Base-by-base conservation (phyloP, 2,329 filamentous ascomycete species). In the Pseudogymnoascus sp. region DNA sequence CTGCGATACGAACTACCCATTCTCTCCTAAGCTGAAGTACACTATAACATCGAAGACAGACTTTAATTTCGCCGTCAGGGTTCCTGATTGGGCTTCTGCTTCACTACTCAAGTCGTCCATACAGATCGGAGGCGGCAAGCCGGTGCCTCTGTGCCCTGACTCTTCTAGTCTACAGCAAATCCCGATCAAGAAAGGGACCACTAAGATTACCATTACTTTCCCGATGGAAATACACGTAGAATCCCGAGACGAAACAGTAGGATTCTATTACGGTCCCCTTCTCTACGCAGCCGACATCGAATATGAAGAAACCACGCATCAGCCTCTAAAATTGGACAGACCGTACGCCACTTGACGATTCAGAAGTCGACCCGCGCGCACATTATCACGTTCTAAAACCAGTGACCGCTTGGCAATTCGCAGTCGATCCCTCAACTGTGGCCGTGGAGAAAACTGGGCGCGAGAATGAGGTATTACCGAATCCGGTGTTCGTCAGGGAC, bases 1-100 rank as follows among this genome's bases (percentile, higher is more conserved):
- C 14, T 80, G 78, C 66, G 67, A 75, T 6, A 83, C 82, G 0
- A 75, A 74, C 50, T 84, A 84, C 68, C 81, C 70, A 35, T 66
- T 71, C 68, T 33, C 69, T 65, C 61, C 70, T 66, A 67, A 62
- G 46, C 60, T 71, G 67, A 37, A 64, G 61, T 65, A 74, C 68
- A 66, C 68, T 63, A 66, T 71, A 65, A 41, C 68, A 67, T 40
- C 70, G 67, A 35, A 69, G 66, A 61, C 68, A 2, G 12, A 65
- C 6, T 71, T 72, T 60, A 60, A 67, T 10, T 68, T 72, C 40
- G 65, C 65, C 10, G 60, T 72, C 12, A 65, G 70, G 8, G 63
- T 72, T 4, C 70, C 71, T 4, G 16, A 59, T 1, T 72, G 68
- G 70, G 60, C 65, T 63, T 37, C 19, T 38, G 19, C 40, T 8